Evolutionary conservation across 495 filamentous ascomycete species (phyloP), one percentile per base, ranked within the genome.

Genomic region (Lophium mytilinum): DNA sequence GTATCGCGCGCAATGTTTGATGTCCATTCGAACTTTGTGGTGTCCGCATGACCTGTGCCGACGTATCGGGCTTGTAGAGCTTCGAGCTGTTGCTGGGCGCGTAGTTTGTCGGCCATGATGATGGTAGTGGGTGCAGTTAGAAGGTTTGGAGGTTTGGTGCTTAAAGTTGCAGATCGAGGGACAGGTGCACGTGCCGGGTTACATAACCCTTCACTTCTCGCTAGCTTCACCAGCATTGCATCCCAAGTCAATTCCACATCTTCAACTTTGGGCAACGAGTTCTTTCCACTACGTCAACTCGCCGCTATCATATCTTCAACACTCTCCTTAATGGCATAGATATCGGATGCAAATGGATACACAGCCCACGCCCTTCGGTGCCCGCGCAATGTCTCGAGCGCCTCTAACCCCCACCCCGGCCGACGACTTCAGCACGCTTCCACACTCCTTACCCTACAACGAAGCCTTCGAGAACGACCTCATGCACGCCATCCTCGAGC

Each of bases 11-110:
- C 57, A 58, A 74, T 71, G 57, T 99, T 99, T 34, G 85, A 86
- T 49, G 83, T 81, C 90, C 92, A 99, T 76, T 99, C 93, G 82
- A 81, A 90, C 67, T 87, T 90, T 14, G 93, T 96, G 9, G 94
- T 97, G 75, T 99, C 93, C 50, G 93, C 89, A 73, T 96, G 91
- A n/a, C 94, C 94, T 10, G 91, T 97, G 68, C 93, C 93, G 66
- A 98, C 76, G 76, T 93, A 94, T 49, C 90, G 90, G 64, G 89
- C 81, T 73, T 98, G 93, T 10, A 97, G 87, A 58, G 87, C 82
- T 74, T 97, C 94, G 65, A 99, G 92, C 68, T 97, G 93, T 72
- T 97, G 94, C 56, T 91, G 86, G 12, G 90, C 90, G 70, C 94
- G 90, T 58, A 97, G 87, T 76, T 98, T 98, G 80, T 98, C 93